Evolutionary conservation across 371 early-diverging fungal genomes (phyloP).

Genomic region (Saksenaea oblongispora): DNA sequence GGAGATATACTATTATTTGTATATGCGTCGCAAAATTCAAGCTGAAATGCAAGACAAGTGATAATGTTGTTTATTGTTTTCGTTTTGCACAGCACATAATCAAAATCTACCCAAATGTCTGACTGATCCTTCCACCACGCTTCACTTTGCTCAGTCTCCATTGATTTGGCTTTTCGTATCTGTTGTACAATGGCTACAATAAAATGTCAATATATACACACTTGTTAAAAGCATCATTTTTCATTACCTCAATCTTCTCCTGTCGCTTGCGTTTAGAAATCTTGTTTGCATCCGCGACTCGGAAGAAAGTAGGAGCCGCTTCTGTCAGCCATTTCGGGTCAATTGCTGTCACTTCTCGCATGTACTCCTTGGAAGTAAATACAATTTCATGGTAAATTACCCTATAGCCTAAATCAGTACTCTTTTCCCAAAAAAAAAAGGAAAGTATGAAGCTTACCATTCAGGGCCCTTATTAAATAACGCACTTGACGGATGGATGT

Average conservation of each 20-base stretch:
- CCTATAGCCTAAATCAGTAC: too few relatives aligned
- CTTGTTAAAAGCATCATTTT: background rate
- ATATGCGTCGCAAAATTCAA: constrained; percentile 18
- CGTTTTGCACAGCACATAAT: background rate
- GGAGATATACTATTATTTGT: constrained; percentile 30
- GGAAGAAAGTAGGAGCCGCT: constrained; percentile 96
- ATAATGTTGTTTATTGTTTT: background rate
- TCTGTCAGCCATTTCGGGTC: constrained; percentile 98
- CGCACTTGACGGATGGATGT: constrained; percentile 94
- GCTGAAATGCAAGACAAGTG: background rate
- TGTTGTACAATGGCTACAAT: constrained; percentile 83
- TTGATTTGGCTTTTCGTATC: constrained; percentile 88
- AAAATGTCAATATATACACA: background rate
- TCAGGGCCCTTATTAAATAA: constrained; percentile 96
- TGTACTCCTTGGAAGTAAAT: constrained; percentile 97
- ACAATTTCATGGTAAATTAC: constrained; percentile 98
- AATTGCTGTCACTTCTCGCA: constrained; percentile 95
- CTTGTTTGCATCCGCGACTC: constrained; percentile 88
- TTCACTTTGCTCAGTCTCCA: constrained; percentile 86
- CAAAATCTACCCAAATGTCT: constrained; percentile 67
- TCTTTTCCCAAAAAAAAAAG: too few relatives aligned
- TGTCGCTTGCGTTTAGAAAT: constrained; percentile 91
- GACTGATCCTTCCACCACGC: constrained; percentile 73
- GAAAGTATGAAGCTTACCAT: constrained; percentile 61
- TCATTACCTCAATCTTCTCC: constrained; percentile 78